These are phyloP conservation scores for Euphrasia arctica DNA, from an alignment of 305 asterid species.

Conservation along the genomic window DNA sequence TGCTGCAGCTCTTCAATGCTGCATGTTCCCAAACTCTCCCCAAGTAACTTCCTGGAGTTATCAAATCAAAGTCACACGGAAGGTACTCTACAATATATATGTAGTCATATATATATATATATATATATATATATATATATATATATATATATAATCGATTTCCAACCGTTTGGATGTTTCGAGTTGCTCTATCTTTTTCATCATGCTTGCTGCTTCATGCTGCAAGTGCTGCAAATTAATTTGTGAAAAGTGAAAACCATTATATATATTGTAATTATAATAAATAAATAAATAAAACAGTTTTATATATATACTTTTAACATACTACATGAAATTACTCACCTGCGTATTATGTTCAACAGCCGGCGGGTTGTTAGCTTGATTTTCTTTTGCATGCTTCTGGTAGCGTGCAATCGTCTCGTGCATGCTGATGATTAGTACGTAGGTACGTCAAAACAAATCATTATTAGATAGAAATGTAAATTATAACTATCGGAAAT, in stretches of 20 bases:
- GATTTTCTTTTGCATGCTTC: conserved; percentile 56
- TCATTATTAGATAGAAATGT: neutral
- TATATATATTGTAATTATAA: neutral
- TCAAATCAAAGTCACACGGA: neutral
- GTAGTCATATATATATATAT: neutral
- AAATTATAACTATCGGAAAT: no score
- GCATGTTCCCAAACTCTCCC: conserved; percentile 70
- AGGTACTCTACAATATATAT: neutral
- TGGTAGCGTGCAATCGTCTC: conserved; percentile 68
- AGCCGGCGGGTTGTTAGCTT: conserved; percentile 41
- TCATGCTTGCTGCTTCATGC: conserved; percentile 64
- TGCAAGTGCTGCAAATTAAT: conserved; percentile 49
- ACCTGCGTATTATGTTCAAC: conserved; percentile 64
- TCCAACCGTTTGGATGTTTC: conserved; percentile 64
- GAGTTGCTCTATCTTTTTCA: conserved; percentile 77
- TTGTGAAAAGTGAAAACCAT: neutral
- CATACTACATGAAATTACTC: neutral
- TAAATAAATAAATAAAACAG: neutral
- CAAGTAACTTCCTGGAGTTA: conserved; percentile 61
- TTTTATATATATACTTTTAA: neutral
- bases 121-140: neutral
- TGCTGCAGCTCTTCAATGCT: conserved; percentile 67
- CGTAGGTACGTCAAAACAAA: conserved; percentile 11
- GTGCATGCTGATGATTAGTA: conserved; percentile 57
- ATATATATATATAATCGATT: neutral